Conservation (phyloP, 1,284 basidiomycete species). For the Naganishia liquefaciens region DNA sequence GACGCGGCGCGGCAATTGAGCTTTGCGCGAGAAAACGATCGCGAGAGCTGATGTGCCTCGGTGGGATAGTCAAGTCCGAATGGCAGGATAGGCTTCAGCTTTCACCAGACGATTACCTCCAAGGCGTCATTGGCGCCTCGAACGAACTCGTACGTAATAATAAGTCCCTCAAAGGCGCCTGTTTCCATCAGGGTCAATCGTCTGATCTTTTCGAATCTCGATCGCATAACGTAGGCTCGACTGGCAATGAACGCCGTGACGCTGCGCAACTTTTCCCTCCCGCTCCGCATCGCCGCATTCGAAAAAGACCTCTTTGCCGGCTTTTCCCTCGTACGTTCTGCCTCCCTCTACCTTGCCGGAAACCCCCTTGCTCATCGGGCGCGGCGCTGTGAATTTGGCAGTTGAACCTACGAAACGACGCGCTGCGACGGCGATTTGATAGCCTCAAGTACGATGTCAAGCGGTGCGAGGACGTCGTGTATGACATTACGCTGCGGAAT, state of each 20-base stretch:
- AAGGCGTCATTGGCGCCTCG: constrained; percentile 53
- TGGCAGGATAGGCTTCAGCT: constrained; percentile 47
- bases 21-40: not conserved
- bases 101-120: constrained; percentile 53
- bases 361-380: too few relatives aligned
- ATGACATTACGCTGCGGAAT: constrained; percentile 51
- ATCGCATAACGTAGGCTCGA: constrained; percentile 42
- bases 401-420: constrained; percentile 55
- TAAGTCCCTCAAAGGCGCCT: too few relatives aligned
- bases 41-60: not conserved
- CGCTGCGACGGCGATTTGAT: constrained; percentile 52
- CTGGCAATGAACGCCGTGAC: constrained; percentile 54
- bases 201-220: not conserved
- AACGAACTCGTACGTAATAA: constrained; percentile 54
- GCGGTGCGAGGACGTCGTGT: constrained; percentile 55
- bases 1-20: too few relatives aligned
- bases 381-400: too few relatives aligned
- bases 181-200: too few relatives aligned
- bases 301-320: constrained; percentile 54
- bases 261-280: constrained; percentile 51
- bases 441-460: constrained; percentile 55
- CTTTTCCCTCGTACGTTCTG: constrained; percentile 50
- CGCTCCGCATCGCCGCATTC: constrained; percentile 52
- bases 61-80: constrained; percentile 43
- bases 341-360: not conserved